A percentile compares a stretch with the other conserved stretches of the same genome.
phyloP scores from a whole-genome alignment of 2,329 filamentous ascomycete species.

The Dactylella cylindrospora region DNA sequence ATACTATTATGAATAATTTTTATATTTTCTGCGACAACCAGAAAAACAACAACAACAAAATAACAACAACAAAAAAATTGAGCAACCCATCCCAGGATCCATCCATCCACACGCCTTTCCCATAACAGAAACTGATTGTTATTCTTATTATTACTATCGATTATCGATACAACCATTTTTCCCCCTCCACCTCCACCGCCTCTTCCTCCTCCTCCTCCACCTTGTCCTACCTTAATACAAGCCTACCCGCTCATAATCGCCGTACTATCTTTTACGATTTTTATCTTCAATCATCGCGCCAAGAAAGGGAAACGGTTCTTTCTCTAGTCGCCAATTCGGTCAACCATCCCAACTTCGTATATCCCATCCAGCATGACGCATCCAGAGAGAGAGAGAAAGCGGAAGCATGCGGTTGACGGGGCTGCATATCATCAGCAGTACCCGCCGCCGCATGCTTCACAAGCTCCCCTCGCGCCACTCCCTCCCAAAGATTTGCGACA shows the following conservation, averaged over 20 bases:
- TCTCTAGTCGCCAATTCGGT: too few relatives aligned
- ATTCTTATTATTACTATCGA: too few relatives aligned
- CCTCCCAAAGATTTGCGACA: slow-evolving; percentile 16
- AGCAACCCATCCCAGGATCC: too few relatives aligned
- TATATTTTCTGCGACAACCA: too few relatives aligned
- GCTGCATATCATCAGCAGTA: neutral
- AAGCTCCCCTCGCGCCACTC: neutral
- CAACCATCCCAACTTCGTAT: neutral
- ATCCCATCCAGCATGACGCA: slow-evolving; percentile 10
- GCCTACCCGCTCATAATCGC: neutral
- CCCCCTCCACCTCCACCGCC: neutral
- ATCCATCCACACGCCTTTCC: too few relatives aligned
- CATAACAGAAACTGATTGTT: too few relatives aligned
- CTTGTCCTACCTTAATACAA: neutral
- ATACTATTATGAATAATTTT: too few relatives aligned
- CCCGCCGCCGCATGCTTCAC: neutral
- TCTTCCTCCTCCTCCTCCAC: neutral
- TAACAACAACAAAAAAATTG: too few relatives aligned
- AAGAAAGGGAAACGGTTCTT: too few relatives aligned
- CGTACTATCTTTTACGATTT: neutral
- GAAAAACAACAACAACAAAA: too few relatives aligned
- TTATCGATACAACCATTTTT: too few relatives aligned
- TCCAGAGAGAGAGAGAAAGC: slow-evolving; percentile 29
- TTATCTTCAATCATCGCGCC: too few relatives aligned
- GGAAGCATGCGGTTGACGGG: slow-evolving; percentile 18